Percentiles rank a stretch among this genome's conserved stretches.
Evolutionary conservation across 2,329 filamentous ascomycete genomes (phyloP).

Genomic region (Akanthomyces muscarius): DNA sequence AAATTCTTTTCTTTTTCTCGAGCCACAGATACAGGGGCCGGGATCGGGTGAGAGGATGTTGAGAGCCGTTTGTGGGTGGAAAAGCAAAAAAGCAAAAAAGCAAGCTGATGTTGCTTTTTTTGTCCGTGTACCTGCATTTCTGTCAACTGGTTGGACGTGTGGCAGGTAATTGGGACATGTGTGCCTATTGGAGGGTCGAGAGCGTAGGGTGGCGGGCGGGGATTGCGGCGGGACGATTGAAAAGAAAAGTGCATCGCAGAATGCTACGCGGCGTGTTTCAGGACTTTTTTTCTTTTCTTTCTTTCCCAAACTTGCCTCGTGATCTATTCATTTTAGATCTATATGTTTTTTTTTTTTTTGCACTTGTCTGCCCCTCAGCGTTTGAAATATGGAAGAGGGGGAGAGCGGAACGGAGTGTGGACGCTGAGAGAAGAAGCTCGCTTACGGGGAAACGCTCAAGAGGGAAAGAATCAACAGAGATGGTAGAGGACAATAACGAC

Average conservation of each 20-base stretch:
- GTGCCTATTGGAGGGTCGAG: neutral
- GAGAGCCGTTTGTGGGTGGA: neutral
- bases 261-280: neutral
- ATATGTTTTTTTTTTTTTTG: neutral
- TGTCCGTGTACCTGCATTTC: no score
- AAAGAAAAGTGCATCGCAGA: neutral
- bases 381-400: no score
- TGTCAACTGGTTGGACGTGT: no score
- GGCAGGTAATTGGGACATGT: no score
- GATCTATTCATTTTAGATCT: neutral
- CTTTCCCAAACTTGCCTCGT: neutral
- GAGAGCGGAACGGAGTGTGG: neutral
- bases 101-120: no score
- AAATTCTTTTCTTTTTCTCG: neutral
- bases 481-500: no score
- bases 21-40: neutral
- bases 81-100: neutral
- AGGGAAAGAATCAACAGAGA: no score
- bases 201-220: neutral
- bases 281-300: neutral
- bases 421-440: neutral
- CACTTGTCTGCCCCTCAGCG: neutral
- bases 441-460: no score
- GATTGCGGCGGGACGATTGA: neutral
- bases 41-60: neutral